Evolutionary conservation across 345 rosid genomes (phyloP).

Genomic region (Schrenkiella parvula): DNA sequence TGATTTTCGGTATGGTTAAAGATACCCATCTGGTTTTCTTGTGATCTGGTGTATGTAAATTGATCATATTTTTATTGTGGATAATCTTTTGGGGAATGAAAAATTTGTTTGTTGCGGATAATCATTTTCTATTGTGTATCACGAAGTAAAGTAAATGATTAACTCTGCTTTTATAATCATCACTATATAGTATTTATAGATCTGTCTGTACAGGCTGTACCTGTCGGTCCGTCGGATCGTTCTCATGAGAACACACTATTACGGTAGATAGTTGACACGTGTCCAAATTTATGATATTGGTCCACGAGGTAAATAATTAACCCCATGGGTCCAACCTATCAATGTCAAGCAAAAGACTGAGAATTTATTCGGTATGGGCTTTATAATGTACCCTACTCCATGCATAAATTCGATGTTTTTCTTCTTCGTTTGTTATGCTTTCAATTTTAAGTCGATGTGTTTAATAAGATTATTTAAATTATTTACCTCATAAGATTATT

Average conservation of each 20-base stretch:
- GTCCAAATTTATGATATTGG: background rate
- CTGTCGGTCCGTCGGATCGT: background rate
- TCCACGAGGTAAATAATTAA: background rate
- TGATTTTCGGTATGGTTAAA: background rate
- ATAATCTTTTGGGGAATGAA: background rate
- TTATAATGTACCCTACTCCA: background rate
- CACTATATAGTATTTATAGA: background rate
- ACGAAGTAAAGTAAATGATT: background rate
- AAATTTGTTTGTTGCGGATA: background rate
- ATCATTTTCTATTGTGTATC: background rate
- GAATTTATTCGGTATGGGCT: conserved; percentile 6
- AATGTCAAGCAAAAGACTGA: background rate
- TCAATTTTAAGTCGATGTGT: background rate
- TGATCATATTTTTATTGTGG: conserved; percentile 10
- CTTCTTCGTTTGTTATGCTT: background rate
- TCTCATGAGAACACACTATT: background rate
- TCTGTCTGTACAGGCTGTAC: conserved; percentile 14
- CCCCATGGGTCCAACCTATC: conserved; percentile 18
- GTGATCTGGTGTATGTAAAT: conserved; percentile 6
- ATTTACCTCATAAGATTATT: too few relatives aligned
- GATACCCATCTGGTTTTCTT: background rate
- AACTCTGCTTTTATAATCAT: background rate
- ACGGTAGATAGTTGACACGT: background rate
- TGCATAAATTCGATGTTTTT: background rate
- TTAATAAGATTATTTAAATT: background rate